Evolutionary conservation across 305 asterid genomes (phyloP), one percentile per base, ranked within the genome.

Genomic region (Fraxinus paxiana): DNA sequence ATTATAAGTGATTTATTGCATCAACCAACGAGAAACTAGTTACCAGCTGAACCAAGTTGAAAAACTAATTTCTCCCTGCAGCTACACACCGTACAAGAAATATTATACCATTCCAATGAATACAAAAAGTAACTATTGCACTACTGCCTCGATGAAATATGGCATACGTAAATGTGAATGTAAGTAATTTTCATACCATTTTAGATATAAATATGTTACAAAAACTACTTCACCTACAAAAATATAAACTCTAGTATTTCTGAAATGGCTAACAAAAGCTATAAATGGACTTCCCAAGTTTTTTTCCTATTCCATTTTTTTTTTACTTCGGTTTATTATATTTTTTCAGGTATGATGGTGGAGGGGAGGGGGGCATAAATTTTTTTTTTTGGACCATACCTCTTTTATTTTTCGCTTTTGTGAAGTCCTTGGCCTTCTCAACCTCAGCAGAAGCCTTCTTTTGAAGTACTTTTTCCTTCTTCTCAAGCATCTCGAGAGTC

Each of bases 401-500:
- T 88, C 88, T 92, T 87, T 93, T 94, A 86, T 93, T 93, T 87
- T 92, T 95, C 15, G 86, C 88, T 87, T 83, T 92, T 18, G 98
- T 91, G 83, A 86, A 93, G 38, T 87, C 89, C 87, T 92, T 95
- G 77, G 98, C 98, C 88, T 82, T 92, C 85, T 95, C 98, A 73
- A 93, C 90, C 81, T 95, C 97, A 9, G 89, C 92, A n/a, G 91
- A 79, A 54, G 92, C 97, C 90, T 91, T 93, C 92, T 89, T 93
- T 67, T 84, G 87, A 61, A 95, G 96, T 77, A 92, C 89, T 17
- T 74, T 87, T 87, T 93, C 98, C 87, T 92, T 95, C 86, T 92
- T 92, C 90, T 93, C 97, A 4, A 95, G 96, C 96, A 91, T 87
- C 91, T 92, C 98, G 74, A 93, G 89, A 61, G 96, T 91, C 98